Evolutionary conservation across 495 filamentous ascomycete genomes (phyloP), one percentile per base, ranked within the genome.

Genomic region (Penicillium parvum): DNA sequence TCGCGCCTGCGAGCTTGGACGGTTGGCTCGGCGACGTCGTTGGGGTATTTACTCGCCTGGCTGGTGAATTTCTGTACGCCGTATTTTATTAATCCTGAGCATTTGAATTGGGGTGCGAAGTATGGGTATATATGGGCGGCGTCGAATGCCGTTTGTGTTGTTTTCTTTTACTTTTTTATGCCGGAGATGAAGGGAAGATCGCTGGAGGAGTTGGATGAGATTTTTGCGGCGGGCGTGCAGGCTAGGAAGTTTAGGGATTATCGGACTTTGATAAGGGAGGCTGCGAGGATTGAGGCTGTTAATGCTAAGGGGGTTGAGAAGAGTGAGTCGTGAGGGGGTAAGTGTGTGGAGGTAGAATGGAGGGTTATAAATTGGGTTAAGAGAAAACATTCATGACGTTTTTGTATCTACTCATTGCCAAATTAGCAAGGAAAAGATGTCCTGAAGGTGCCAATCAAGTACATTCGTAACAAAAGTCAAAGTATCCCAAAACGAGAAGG

Each of bases 31-130:
- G 75, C 64, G 8, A 70, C 69, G 4, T 67, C 68, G 11, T 33
- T 77, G 18, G 68, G 68, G 7, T 75, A 69, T 26, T 41, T 75
- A 23, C 55, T 72, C 23, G 64, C 50, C 12, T 75, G 78, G 78
- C 56, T 81, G 33, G 71, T 71, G 2, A 78, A 74, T 2, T 81
- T 81, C 71, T 43, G 49, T 18, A 43, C 49, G 7, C 49, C 78
- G 14, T 81, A 83, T 47, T 81, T 83, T 47, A 81, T 82, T 53
- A 81, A 81, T 40, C 77, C 78, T 0, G 58, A 59, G 22, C 55
- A 69, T 8, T 45, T 81, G 10, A 70, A 74, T 43, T 82, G 76
- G 76, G 48, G 68, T 0, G 67, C 71, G 3, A 66, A 67, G 45
- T 76, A 77, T 38, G 66, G 69, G 0, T 77, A 77, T 42, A 74